phyloP scores from a whole-genome alignment of 116 monocot genomes.

The Trichopus zeylanicus region DNA sequence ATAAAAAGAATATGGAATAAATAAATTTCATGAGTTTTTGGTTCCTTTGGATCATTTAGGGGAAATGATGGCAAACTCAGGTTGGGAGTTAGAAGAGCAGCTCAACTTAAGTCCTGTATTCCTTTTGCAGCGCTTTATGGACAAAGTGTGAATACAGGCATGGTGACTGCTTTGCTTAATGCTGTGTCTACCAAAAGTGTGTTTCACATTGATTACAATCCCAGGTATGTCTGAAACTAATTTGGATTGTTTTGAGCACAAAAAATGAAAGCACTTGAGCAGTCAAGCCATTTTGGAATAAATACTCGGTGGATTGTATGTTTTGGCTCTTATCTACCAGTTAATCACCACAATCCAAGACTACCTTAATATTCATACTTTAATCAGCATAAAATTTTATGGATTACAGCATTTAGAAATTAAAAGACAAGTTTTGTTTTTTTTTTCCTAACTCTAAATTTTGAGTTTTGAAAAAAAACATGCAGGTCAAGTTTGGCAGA shows the following conservation, averaged over 20 bases:
- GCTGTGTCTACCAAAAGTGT: conserved; percentile 39
- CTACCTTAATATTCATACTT: too few species aligned
- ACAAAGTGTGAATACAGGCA: conserved; percentile 17
- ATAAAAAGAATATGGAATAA: neutral
- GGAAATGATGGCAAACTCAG: conserved; percentile 82
- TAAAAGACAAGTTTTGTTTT: too few species aligned
- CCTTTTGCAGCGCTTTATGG: conserved; percentile 13
- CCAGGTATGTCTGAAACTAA: conserved; percentile 40
- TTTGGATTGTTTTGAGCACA: neutral
- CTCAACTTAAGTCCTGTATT: conserved; percentile 34
- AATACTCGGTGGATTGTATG: too few species aligned
- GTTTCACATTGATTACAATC: conserved; percentile 72
- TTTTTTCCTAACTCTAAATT: too few species aligned
- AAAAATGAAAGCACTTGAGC: too few species aligned
- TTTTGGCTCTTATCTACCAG: too few species aligned
- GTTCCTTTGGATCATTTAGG: conserved; percentile 17
- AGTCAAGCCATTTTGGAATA: too few species aligned
- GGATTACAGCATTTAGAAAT: too few species aligned
- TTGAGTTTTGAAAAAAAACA: neutral
- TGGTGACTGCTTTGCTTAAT: conserved; percentile 35
- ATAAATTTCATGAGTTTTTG: neutral
- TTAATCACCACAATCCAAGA: too few species aligned
- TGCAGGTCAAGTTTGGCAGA: conserved; percentile 54
- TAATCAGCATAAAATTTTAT: too few species aligned
- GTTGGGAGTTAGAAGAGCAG: conserved; percentile 70